phyloP scores from a whole-genome alignment of 2,329 filamentous ascomycete genomes.

The Aspergillus novoparasiticus region DNA sequence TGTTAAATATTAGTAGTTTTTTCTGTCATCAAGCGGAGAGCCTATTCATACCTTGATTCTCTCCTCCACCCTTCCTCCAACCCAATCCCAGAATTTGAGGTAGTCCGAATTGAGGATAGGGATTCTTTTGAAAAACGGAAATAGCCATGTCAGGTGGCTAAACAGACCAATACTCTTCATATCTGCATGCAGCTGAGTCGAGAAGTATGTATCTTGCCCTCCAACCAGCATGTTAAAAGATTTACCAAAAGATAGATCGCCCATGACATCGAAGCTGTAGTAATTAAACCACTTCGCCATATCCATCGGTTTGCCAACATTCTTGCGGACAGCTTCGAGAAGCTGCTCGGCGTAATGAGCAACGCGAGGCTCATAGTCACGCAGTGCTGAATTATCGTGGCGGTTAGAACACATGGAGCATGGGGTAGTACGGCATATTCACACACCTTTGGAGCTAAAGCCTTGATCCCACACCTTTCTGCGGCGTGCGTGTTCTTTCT shows the following conservation, averaged over 20 bases:
- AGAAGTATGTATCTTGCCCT: slow-evolving; percentile 22
- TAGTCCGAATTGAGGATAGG: slow-evolving; percentile 18
- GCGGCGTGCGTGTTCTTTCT: slow-evolving; percentile 16
- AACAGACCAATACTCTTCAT: slow-evolving; percentile 23
- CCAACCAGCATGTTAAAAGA: slow-evolving; percentile 38
- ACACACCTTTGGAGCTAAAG: slow-evolving; percentile 31
- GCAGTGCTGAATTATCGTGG: background rate
- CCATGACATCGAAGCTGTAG: slow-evolving; percentile 37
- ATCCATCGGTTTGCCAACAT: slow-evolving; percentile 13
- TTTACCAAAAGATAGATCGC: slow-evolving; percentile 40
- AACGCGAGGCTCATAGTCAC: slow-evolving; percentile 8
- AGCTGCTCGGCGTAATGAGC: slow-evolving; percentile 6
- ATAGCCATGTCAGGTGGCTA: slow-evolving; percentile 25
- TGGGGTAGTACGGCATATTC: background rate
- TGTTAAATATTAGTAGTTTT: background rate
- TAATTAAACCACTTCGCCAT: slow-evolving; percentile 27
- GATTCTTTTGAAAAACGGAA: slow-evolving; percentile 24
- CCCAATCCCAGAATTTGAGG: slow-evolving; percentile 14
- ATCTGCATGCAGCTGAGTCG: slow-evolving; percentile 20
- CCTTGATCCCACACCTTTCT: slow-evolving; percentile 35
- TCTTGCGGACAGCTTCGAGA: slow-evolving; percentile 8
- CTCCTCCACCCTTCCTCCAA: background rate
- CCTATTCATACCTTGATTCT: slow-evolving; percentile 1
- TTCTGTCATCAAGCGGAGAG: too few relatives aligned
- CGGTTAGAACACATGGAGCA: background rate